These are phyloP conservation scores for Apiospora malaysiana DNA, from an alignment of 2,329 filamentous ascomycete species.

Conservation along the genomic window DNA sequence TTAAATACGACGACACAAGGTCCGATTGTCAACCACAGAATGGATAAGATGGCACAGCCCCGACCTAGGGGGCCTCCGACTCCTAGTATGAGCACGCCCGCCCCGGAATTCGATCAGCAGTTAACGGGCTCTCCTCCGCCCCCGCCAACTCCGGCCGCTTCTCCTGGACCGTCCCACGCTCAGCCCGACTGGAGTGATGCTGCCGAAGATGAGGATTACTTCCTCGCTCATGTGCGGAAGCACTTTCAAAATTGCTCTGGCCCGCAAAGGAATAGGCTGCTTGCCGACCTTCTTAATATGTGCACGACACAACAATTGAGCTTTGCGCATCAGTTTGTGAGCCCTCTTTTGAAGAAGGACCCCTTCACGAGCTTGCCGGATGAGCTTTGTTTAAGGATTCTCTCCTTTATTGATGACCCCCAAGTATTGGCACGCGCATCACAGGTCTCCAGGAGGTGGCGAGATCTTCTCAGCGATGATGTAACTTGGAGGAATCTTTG, in stretches of 20 bases:
- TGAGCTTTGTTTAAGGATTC: constrained; percentile 87
- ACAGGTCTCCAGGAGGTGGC: constrained; percentile 95
- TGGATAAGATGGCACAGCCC: constrained; percentile 61
- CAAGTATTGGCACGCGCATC: constrained; percentile 91
- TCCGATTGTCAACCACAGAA: constrained; percentile 48
- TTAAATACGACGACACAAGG: constrained; percentile 54
- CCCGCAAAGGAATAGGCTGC: constrained; percentile 77
- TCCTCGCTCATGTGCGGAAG: constrained; percentile 77
- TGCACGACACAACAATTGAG: constrained; percentile 95
- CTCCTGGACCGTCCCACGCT: constrained; percentile 65
- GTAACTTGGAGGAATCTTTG: constrained; percentile 98
- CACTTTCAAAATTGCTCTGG: constrained; percentile 81
- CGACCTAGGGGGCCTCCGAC: constrained; percentile 66
- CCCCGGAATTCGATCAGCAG: constrained; percentile 66
- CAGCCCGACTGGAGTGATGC: constrained; percentile 78
- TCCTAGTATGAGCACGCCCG: constrained; percentile 70
- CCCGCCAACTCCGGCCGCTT: constrained; percentile 69
- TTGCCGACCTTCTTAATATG: constrained; percentile 88
- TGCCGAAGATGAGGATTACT: constrained; percentile 81
- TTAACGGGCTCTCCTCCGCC: constrained; percentile 67
- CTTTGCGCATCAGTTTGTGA: constrained; percentile 96
- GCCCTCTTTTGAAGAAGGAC: constrained; percentile 92
- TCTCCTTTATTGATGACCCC: constrained; percentile 97
- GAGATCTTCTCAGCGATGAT: constrained; percentile 91
- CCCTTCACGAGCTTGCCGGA: constrained; percentile 92